Conservation (phyloP, 2,329 filamentous ascomycete genomes). For the Cordyceps cicadae region DNA sequence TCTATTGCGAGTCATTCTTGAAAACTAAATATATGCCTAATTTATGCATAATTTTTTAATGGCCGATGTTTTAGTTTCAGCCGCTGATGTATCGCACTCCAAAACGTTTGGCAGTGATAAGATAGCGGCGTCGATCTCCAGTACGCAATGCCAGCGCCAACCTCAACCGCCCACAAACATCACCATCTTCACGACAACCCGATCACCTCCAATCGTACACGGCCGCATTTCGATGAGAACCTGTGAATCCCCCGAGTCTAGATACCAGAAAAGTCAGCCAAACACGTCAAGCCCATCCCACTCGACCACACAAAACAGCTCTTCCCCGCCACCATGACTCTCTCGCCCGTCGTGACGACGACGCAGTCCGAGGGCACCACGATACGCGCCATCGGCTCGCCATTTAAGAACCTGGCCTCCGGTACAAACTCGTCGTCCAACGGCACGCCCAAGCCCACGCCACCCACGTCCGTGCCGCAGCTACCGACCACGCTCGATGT, state of each 20-base stretch:
- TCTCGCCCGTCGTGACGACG: conserved; percentile 38
- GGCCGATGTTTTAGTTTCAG: background rate
- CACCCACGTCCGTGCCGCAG: conserved; percentile 21
- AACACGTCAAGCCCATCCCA: background rate
- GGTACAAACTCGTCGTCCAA: conserved; percentile 32
- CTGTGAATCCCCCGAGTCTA: no score
- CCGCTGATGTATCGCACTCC: no score
- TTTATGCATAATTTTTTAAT: no score
- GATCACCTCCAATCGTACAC: no score
- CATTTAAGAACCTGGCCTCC: conserved; percentile 33
- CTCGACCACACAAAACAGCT: background rate
- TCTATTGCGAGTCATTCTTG: no score
- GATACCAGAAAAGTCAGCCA: background rate
- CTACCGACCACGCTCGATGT: conserved; percentile 43
- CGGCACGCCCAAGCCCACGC: conserved; percentile 34
- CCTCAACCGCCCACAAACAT: background rate
- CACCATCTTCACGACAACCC: background rate
- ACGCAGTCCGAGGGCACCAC: conserved; percentile 24
- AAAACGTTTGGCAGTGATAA: background rate
- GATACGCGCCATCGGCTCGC: conserved; percentile 31
- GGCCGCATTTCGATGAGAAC: no score
- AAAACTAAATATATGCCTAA: no score
- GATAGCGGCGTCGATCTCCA: background rate
- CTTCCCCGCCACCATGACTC: conserved; percentile 30
- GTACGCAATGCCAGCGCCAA: background rate